Conservation (phyloP, 768 basidiomycete species). For the Coprinopsis cinerea region DNA sequence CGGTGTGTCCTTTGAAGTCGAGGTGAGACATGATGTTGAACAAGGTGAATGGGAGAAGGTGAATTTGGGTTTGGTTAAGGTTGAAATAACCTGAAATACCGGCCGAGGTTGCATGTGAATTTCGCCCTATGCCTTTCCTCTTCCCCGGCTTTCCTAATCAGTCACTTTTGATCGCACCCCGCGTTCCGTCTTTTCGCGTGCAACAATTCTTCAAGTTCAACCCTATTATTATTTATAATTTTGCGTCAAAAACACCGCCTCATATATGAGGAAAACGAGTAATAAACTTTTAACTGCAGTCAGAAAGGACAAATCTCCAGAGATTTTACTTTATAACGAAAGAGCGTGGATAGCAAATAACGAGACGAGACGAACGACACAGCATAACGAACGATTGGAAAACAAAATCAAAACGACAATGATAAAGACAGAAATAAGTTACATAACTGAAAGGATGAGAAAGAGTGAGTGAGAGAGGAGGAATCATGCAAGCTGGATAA, state of each 20-base stretch:
- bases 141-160: constrained; percentile 2
- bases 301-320: constrained; percentile 8
- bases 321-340: constrained; percentile 8
- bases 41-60: constrained; percentile 1
- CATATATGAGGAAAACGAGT: not conserved
- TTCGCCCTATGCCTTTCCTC: not conserved
- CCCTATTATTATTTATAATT: no score
- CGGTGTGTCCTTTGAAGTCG: constrained; percentile 86
- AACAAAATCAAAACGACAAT: constrained; percentile 15
- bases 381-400: constrained; percentile 13
- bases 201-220: no score
- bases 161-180: no score
- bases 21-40: constrained; percentile 25
- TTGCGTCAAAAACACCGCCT: not conserved
- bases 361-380: no score
- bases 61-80: not conserved
- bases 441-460: constrained; percentile 15
- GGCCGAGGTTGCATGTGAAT: constrained; percentile 3
- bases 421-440: constrained; percentile 8
- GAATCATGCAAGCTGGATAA: constrained; percentile 16
- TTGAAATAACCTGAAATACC: constrained; percentile 7
- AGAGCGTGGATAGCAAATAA: constrained; percentile 7
- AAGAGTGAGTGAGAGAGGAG: constrained; percentile 12
- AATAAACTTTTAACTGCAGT: not conserved
- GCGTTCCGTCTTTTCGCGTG: no score